Evolutionary conservation across 495 filamentous ascomycete genomes (phyloP), one percentile per base, ranked within the genome.

Genomic region (Jackrogersella multiformis): DNA sequence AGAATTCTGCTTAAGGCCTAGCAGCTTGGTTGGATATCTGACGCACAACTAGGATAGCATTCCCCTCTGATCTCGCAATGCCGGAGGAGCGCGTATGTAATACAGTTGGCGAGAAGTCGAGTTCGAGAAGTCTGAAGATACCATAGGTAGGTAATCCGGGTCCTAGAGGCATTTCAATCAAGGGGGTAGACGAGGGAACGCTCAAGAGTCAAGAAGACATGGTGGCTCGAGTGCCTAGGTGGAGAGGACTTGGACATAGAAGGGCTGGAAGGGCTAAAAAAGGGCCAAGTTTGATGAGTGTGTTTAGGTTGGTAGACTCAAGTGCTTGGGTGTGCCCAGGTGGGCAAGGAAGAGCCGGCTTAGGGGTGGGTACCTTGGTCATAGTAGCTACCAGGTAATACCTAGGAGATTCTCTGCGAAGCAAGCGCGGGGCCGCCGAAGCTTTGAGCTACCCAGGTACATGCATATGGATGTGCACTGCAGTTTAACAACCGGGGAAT

Each of bases 191-290:
- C 34, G 51, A 64, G 61, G 55, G 61, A 64, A 64, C 66, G 35
- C 21, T 56, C 49, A 61, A 18, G 42, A 41, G 55, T 24, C 3
- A 54, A 58, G 45, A 68, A 69, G 61, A 64, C 61, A 60, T 69
- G 66, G 60, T 64, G 66, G 61, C 61, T 64, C 56, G 56, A n/a
- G n/a, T n/a, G n/a, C n/a, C n/a, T n/a, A n/a, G 56, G 66, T 64
- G 66, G 66, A 55, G 66, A 59, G 28, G 26, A 16, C 16, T 44
- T 44, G n/a, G n/a, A n/a, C 13, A 41, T 15, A 46, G 48, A 35
- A 41, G 16, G 32, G 36, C 32, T 46, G 30, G 48, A 36, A 58
- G 30, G 48, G 34, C 12, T 44, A 35, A 49, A 24, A 32, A 56
- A 38, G 34, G 44, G 26, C 28, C 26, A 32, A 32, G 24, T 15